phyloP scores from a whole-genome alignment of 2,329 filamentous ascomycete species.

The Alternaria panax region DNA sequence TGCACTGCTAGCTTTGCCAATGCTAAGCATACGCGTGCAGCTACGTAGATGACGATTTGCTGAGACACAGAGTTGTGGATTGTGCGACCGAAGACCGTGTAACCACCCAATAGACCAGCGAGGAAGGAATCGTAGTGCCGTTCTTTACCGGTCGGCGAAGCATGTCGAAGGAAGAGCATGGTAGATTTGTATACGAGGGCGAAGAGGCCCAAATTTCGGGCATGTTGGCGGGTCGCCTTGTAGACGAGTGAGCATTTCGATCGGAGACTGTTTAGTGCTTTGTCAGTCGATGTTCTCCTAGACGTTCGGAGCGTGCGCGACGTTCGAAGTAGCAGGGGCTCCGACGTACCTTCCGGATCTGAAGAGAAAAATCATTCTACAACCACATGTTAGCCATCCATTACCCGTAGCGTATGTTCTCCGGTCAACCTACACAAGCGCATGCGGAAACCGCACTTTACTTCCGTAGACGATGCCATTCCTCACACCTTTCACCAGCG shows the following conservation, averaged over 20 bases:
- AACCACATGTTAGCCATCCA: conserved; percentile 8
- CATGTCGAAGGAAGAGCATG: conserved; percentile 76
- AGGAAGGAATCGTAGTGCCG: conserved; percentile 84
- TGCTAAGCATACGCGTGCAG: conserved; percentile 86
- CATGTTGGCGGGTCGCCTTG: conserved; percentile 88
- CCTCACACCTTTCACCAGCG: conserved; percentile 88
- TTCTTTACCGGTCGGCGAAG: conserved; percentile 59
- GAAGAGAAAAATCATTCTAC: conserved; percentile 94
- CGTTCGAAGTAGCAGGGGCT: conserved; percentile 1
- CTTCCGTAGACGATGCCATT: conserved; percentile 97
- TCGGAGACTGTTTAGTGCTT: conserved; percentile 60
- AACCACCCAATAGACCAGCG: conserved; percentile 87
- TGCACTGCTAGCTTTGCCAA: conserved; percentile 84
- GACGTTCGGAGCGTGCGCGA: background rate
- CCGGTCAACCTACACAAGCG: conserved; percentile 71
- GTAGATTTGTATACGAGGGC: conserved; percentile 87
- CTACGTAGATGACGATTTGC: conserved; percentile 98
- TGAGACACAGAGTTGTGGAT: conserved; percentile 83
- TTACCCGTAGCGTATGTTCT: background rate
- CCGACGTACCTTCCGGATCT: conserved; percentile 80
- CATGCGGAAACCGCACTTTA: conserved; percentile 98
- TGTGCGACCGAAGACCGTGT: conserved; percentile 87
- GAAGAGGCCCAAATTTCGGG: conserved; percentile 89
- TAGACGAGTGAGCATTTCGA: conserved; percentile 81
- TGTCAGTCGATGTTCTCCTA: conserved; percentile 6